phyloP scores from a whole-genome alignment of 306 rosid species.

The Medicago ruthenica region DNA sequence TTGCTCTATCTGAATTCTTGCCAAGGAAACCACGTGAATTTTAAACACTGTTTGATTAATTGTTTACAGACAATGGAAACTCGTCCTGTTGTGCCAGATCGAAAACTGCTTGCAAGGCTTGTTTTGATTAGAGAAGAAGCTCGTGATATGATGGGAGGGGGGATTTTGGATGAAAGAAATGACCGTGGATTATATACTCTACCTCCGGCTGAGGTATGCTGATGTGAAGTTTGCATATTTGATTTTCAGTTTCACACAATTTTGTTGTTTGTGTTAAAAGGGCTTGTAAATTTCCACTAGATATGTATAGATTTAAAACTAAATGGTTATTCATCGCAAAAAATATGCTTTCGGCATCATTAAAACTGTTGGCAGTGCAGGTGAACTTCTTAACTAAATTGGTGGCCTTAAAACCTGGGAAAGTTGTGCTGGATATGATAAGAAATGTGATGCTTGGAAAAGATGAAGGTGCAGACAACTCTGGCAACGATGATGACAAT shows the following conservation, averaged over 20 bases:
- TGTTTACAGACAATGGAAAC: constrained; percentile 87
- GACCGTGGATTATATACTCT: constrained; percentile 86
- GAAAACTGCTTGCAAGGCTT: constrained; percentile 92
- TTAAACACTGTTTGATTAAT: constrained; percentile 23
- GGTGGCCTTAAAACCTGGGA: constrained; percentile 92
- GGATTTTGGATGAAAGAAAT: constrained; percentile 89
- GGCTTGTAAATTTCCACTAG: constrained; percentile 1
- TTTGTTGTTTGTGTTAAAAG: constrained; percentile 34
- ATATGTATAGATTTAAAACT: constrained; percentile 15
- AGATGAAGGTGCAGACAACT: constrained; percentile 83
- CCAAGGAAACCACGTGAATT: constrained; percentile 14
- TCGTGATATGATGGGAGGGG: constrained; percentile 98
- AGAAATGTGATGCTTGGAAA: constrained; percentile 91
- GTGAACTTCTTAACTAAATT: constrained; percentile 89
- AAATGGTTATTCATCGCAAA: background rate
- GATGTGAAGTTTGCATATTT: constrained; percentile 30
- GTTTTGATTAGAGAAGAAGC: constrained; percentile 99
- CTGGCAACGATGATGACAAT: constrained; percentile 48
- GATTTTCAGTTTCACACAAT: constrained; percentile 11
- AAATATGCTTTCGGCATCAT: constrained; percentile 35
- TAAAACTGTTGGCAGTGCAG: constrained; percentile 52
- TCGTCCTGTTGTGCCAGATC: constrained; percentile 86
- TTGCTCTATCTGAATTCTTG: constrained; percentile 5
- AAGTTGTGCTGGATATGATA: constrained; percentile 80
- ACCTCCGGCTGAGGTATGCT: constrained; percentile 88